Conservation (phyloP, 768 basidiomycete genomes). For the Mycena maculata region DNA sequence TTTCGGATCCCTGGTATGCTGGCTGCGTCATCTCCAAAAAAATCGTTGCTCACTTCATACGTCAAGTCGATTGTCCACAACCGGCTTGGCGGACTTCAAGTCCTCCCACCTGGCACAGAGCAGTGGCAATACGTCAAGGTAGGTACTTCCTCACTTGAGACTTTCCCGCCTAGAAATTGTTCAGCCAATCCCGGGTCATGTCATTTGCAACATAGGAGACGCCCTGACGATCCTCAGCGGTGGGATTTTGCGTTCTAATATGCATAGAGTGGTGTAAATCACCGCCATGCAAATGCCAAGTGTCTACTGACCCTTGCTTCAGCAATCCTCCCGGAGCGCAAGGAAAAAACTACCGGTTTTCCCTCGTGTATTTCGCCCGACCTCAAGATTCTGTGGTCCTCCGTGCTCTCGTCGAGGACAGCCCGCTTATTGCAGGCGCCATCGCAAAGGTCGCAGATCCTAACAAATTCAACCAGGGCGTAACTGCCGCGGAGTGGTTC, state of each 20-base stretch:
- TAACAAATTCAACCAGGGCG: slow-evolving; percentile 34
- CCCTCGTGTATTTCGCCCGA: slow-evolving; percentile 70
- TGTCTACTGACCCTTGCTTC: neutral
- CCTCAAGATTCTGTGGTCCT: slow-evolving; percentile 61
- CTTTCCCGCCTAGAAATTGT: too few relatives aligned
- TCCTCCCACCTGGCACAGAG: neutral
- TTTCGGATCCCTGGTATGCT: neutral
- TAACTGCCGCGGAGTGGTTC: slow-evolving; percentile 46
- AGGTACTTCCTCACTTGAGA: too few relatives aligned
- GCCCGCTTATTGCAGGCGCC: slow-evolving; percentile 58
- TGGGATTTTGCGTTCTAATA: slow-evolving; percentile 56
- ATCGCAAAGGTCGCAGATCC: slow-evolving; percentile 42
- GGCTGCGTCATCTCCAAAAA: neutral
- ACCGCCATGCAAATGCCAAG: too few relatives aligned
- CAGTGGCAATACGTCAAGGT: too few relatives aligned
- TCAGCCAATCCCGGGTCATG: too few relatives aligned
- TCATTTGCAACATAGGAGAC: slow-evolving; percentile 55
- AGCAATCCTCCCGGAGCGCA: slow-evolving; percentile 66
- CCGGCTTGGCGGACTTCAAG: neutral
- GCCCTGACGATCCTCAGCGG: slow-evolving; percentile 58
- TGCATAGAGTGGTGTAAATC: slow-evolving; percentile 55
- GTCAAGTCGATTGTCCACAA: neutral
- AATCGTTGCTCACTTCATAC: too few relatives aligned
- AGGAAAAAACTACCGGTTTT: slow-evolving; percentile 61
- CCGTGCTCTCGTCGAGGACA: slow-evolving; percentile 57